Conservation (phyloP, 139 green algal species). For the Limnomonas spitsbergensis region DNA sequence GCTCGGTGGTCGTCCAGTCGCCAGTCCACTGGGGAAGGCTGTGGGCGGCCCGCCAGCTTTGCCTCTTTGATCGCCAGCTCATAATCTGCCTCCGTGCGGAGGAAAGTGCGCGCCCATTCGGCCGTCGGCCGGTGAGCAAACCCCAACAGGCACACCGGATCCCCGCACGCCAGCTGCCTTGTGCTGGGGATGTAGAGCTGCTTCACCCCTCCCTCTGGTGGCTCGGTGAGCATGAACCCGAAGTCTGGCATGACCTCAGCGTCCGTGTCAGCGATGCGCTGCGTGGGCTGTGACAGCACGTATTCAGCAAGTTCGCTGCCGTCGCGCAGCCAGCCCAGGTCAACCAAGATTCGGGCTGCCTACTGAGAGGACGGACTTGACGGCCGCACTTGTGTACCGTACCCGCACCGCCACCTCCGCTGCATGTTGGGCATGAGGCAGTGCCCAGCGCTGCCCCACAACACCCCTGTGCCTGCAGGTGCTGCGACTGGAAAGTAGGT, state of each 20-base stretch:
- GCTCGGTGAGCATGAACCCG: conserved; percentile 10
- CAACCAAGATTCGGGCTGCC: not conserved
- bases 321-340: not conserved
- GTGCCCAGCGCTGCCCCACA: conserved; percentile 17
- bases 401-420: conserved; percentile 15
- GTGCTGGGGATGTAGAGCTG: conserved; percentile 12
- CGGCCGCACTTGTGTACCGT: not conserved
- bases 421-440: conserved; percentile 10
- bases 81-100: conserved; percentile 22
- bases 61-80: not conserved
- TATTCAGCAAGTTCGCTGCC: conserved; percentile 2
- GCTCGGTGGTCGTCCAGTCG: not conserved
- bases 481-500: conserved; percentile 11
- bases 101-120: conserved; percentile 18
- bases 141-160: conserved; percentile 17
- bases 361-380: not conserved
- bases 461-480: not conserved
- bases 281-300: conserved; percentile 7
- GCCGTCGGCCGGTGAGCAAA: conserved; percentile 1
- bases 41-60: not conserved
- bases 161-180: not conserved
- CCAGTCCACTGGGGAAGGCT: conserved; percentile 1
- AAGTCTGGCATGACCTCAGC: too few relatives aligned
- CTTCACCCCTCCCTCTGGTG: not conserved
- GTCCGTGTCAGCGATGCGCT: not conserved